Evolutionary conservation across 768 basidiomycete species (phyloP).

Genomic region (Pleurotus tuoliensis): DNA sequence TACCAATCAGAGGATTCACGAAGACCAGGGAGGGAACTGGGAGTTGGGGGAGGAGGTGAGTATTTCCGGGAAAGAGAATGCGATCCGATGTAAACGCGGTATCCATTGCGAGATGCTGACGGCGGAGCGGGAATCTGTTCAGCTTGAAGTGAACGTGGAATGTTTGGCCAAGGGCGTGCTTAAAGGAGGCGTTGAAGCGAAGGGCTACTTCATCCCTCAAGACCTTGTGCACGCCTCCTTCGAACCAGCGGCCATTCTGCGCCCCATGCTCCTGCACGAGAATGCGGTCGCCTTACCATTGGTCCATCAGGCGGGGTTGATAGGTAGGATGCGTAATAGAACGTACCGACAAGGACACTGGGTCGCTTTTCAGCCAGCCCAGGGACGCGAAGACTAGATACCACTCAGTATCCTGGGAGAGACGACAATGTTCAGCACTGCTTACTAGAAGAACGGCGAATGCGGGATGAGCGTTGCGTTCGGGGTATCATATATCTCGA

Average conservation of each 20-base stretch:
- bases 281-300: conserved; percentile 43
- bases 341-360: conserved; percentile 50
- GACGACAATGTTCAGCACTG: neutral
- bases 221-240: conserved; percentile 55
- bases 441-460: conserved; percentile 34
- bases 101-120: conserved; percentile 59
- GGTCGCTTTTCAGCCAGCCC: conserved; percentile 58
- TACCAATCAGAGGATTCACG: conserved; percentile 39
- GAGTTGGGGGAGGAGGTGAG: conserved; percentile 20
- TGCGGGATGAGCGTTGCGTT: conserved; percentile 28
- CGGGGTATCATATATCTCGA: conserved; percentile 34
- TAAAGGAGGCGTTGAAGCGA: conserved; percentile 43
- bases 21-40: conserved; percentile 19
- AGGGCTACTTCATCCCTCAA: conserved; percentile 47
- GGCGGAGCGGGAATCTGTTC: conserved; percentile 49
- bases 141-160: conserved; percentile 56
- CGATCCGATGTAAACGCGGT: conserved; percentile 39
- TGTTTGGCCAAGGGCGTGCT: conserved; percentile 20
- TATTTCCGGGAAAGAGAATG: conserved; percentile 43
- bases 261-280: conserved; percentile 41
- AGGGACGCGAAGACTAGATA: conserved; percentile 35
- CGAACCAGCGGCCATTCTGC: conserved; percentile 44
- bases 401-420: neutral
- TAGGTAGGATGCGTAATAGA: neutral
- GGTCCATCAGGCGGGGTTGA: neutral